Percentiles rank a stretch among this genome's conserved stretches.
Evolutionary conservation across 2,329 filamentous ascomycete genomes (phyloP).

Genomic region (Zymoseptoria ardabiliae): DNA sequence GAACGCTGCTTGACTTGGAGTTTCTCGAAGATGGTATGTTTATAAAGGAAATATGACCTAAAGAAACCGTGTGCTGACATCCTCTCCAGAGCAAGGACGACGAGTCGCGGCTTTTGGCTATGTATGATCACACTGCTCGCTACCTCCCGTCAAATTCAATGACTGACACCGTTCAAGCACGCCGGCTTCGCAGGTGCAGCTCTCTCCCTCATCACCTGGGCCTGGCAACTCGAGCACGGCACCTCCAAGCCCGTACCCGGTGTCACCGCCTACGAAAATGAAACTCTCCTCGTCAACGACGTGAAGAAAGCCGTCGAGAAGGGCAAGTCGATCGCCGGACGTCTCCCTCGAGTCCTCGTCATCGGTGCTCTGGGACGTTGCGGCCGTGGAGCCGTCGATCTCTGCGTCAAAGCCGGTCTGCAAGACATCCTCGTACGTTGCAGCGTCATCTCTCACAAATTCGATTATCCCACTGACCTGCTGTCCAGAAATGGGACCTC

Average conservation of each 20-base stretch:
- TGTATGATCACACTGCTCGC: slow-evolving; percentile 12
- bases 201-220: slow-evolving; percentile 68
- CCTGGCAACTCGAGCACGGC: slow-evolving; percentile 69
- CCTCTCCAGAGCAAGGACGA: slow-evolving; percentile 49
- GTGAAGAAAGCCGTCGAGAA: slow-evolving; percentile 64
- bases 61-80: neutral
- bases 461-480: neutral
- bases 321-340: slow-evolving; percentile 60
- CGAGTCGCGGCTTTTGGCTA: slow-evolving; percentile 64
- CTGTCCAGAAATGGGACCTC: slow-evolving; percentile 59
- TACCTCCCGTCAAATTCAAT: neutral
- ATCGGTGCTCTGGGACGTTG: slow-evolving; percentile 75
- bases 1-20: slow-evolving; percentile 76
- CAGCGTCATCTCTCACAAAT: neutral
- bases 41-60: too few species aligned
- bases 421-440: slow-evolving; percentile 52
- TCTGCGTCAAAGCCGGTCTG: slow-evolving; percentile 68
- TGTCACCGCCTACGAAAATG: slow-evolving; percentile 64
- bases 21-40: slow-evolving; percentile 61
- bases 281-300: slow-evolving; percentile 63
- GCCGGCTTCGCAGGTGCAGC: slow-evolving; percentile 64
- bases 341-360: slow-evolving; percentile 66
- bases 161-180: slow-evolving; percentile 48
- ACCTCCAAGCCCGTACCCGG: slow-evolving; percentile 58
- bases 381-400: slow-evolving; percentile 74